Conservation (phyloP, 768 basidiomycete species). For the Xerocomus potaroensis region DNA sequence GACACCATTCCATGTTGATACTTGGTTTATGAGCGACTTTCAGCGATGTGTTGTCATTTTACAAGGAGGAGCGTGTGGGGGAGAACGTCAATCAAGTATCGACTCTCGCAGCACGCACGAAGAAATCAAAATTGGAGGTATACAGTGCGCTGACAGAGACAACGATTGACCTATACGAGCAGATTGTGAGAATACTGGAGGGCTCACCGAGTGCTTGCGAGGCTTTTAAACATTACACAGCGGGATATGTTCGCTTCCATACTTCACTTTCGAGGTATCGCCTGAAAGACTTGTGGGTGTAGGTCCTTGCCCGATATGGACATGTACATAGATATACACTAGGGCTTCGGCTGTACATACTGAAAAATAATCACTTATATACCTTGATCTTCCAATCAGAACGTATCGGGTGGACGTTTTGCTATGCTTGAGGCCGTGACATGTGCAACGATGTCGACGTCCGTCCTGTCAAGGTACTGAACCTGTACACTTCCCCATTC, state of each 20-base stretch:
- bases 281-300: slow-evolving; percentile 20
- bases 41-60: slow-evolving; percentile 40
- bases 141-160: slow-evolving; percentile 23
- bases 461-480: no score
- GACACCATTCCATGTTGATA: not conserved
- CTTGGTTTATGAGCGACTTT: not conserved
- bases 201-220: slow-evolving; percentile 16
- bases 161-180: slow-evolving; percentile 22
- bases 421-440: no score
- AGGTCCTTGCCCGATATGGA: no score
- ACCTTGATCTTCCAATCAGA: no score
- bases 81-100: slow-evolving; percentile 37
- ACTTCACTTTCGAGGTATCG: slow-evolving; percentile 23
- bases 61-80: slow-evolving; percentile 37
- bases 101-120: slow-evolving; percentile 22
- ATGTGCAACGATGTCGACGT: no score
- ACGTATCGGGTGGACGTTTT: no score
- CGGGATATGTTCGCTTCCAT: slow-evolving; percentile 29
- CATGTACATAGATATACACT: no score
- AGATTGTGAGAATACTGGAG: slow-evolving; percentile 23
- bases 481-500: no score
- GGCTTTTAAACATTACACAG: slow-evolving; percentile 13
- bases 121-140: slow-evolving; percentile 26
- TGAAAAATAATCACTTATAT: no score
- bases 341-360: no score